Evolutionary conservation across 2,329 filamentous ascomycete species (phyloP).

Genomic region (Aureobasidium sp.): DNA sequence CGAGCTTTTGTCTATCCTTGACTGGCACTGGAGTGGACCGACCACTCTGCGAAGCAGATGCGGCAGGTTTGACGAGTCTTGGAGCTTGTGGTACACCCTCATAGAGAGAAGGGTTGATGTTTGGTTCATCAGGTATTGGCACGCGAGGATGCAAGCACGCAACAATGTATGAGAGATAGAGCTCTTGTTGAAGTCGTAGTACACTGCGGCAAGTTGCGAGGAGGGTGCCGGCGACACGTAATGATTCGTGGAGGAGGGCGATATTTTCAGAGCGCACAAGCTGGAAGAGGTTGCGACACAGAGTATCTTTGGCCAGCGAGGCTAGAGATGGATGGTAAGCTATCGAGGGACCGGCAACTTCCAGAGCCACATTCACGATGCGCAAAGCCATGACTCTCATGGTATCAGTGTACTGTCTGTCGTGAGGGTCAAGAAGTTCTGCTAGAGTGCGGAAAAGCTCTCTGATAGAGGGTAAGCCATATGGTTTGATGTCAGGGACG

Average conservation of each 20-base stretch:
- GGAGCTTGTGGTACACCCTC: conserved; percentile 88
- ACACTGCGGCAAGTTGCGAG: conserved; percentile 84
- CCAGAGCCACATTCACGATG: conserved; percentile 93
- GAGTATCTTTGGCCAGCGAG: conserved; percentile 78
- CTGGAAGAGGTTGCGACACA: conserved; percentile 93
- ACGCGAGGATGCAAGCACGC: conserved; percentile 90
- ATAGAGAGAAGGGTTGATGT: conserved; percentile 87
- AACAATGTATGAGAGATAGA: conserved; percentile 90
- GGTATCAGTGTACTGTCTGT: conserved; percentile 84
- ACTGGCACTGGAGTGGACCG: conserved; percentile 84
- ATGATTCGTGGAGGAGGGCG: conserved; percentile 83
- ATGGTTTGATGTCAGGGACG: conserved; percentile 64
- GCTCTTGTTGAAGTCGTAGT: conserved; percentile 90
- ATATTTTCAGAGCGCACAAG: conserved; percentile 94
- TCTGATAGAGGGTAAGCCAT: conserved; percentile 87
- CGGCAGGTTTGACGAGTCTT: conserved; percentile 71
- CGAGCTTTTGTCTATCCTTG: conserved; percentile 85
- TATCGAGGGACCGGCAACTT: conserved; percentile 92
- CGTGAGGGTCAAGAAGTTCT: conserved; percentile 87
- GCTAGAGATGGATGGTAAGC: conserved; percentile 85
- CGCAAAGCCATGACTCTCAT: conserved; percentile 96
- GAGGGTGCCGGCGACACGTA: conserved; percentile 85
- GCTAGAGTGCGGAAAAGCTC: conserved; percentile 92
- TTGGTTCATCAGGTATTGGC: conserved; percentile 82
- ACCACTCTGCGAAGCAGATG: conserved; percentile 69